These are phyloP conservation scores for Sporothrix brasiliensis DNA, from an alignment of 2,329 filamentous ascomycete genomes.

Conservation along the genomic window DNA sequence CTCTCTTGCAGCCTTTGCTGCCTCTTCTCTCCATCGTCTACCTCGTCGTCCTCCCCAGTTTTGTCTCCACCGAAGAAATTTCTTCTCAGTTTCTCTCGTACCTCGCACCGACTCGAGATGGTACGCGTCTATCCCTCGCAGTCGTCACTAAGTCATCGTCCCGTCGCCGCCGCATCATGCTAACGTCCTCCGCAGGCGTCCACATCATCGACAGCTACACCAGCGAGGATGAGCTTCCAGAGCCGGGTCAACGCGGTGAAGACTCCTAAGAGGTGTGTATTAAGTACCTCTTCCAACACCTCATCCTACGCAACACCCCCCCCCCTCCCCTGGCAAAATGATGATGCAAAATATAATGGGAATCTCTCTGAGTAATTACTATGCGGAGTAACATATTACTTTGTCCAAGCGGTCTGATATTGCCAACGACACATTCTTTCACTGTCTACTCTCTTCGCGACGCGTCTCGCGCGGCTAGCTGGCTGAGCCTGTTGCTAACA, in stretches of 20 bases:
- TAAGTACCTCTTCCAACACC: conserved; percentile 24
- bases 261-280: conserved; percentile 77
- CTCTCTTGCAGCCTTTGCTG: not conserved
- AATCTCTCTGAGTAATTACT: conserved; percentile 97
- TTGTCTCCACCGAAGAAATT: conserved; percentile 4
- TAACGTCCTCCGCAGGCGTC: conserved; percentile 58
- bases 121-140: conserved; percentile 2
- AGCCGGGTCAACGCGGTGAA: conserved; percentile 81
- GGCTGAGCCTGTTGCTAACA: conserved; percentile 28
- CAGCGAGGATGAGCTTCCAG: conserved; percentile 74
- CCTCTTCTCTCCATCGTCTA: not conserved
- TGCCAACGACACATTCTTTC: conserved; percentile 35
- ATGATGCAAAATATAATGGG: conserved; percentile 98
- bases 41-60: not conserved
- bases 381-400: conserved; percentile 83
- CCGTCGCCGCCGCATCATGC: not conserved
- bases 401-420: conserved; percentile 54
- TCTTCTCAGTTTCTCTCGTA: not conserved
- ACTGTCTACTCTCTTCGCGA: not conserved
- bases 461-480: not conserved
- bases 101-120: not conserved
- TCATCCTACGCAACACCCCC: conserved; percentile 30
- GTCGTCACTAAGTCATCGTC: not conserved
- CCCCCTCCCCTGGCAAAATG: conserved; percentile 48
- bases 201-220: conserved; percentile 71